Evolutionary conservation across 1,139 yeast species (phyloP), one percentile per base, ranked within the genome.

Genomic region (Magnusiomyces clavatus): DNA sequence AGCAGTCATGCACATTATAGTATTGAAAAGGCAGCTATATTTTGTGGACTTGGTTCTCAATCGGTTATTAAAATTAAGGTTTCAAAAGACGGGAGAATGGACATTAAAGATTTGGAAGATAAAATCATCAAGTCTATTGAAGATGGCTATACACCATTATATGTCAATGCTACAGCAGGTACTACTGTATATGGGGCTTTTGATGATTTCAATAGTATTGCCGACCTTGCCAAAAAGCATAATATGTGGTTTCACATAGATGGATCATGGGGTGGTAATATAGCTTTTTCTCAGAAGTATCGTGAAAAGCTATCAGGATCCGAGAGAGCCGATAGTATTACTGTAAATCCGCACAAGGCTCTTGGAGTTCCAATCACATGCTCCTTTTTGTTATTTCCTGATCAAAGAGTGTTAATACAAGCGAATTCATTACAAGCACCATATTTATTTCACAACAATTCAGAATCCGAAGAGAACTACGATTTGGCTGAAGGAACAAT

Each of bases 231-330:
- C 6, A 72, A 77, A 52, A 71, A 73, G 55, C 65, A 82, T 66
- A 67, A 75, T 29, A 54, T 81, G 14, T 86, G 95, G 90, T 77
- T 85, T 66, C 96, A 87, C 64, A 79, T 87, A 46, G 96, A 87
- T 68, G 96, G 94, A 1, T 84, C 94, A 8, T 86, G 95, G 95
- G 96, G 96, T 43, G 96, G 94, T 13, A 86, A 87, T 61, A 83
- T 84, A 10, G 76, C 83, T 0, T 87, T 86, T 68, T 81, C 89
- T 34, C 59, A 65, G 0, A 70, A 61, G n/a, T 79, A 81, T 52
- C 67, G 66, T 41, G 54, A 66, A 51, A 76, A 77, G 60, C 65
- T 87, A 59, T 62, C 65, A 8, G 96, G 96, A 1, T 67, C 78
- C 38, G 77, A 83, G 48, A 64, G 74, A 34, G 95, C 94, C 1